A percentile compares a stretch with the other conserved stretches of the same genome.
Evolutionary conservation across 1,284 basidiomycete species (phyloP).

Genomic region (Butyriboletus appendiculatus): DNA sequence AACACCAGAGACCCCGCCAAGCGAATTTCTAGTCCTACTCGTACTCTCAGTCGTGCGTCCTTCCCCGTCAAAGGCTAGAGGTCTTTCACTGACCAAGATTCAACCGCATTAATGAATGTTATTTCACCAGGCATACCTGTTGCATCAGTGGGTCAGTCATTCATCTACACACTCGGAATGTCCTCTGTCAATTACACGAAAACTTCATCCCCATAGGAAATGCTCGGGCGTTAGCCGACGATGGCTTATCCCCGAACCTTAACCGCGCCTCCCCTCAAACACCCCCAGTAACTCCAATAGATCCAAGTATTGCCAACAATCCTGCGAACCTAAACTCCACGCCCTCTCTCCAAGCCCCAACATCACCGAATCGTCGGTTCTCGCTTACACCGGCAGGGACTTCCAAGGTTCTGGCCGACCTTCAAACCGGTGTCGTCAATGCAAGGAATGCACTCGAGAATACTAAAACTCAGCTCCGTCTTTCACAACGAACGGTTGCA

Average conservation of each 20-base stretch:
- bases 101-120: conserved; percentile 24
- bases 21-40: conserved; percentile 68
- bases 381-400: conserved; percentile 77
- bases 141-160: conserved; percentile 68
- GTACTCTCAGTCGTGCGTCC: conserved; percentile 75
- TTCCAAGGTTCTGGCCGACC: conserved; percentile 79
- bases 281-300: conserved; percentile 28
- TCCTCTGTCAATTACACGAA: conserved; percentile 19
- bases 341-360: conserved; percentile 35
- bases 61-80: conserved; percentile 27
- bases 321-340: conserved; percentile 26
- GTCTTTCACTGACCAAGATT: conserved; percentile 29
- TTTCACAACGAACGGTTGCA: conserved; percentile 78
- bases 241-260: conserved; percentile 46
- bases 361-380: conserved; percentile 52
- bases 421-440: conserved; percentile 79
- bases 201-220: conserved; percentile 55
- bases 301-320: conserved; percentile 29
- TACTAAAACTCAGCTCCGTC: conserved; percentile 73
- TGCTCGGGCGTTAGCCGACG: conserved; percentile 77
- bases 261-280: conserved; percentile 34
- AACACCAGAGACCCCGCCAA: conserved; percentile 45
- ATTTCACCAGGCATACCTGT: conserved; percentile 71
- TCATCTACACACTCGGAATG: conserved; percentile 7
- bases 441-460: conserved; percentile 81